Percentiles rank a stretch among this genome's conserved stretches.
Evolutionary conservation across 2,329 filamentous ascomycete genomes (phyloP).

Genomic region (Ascochyta viciae-villosae): DNA sequence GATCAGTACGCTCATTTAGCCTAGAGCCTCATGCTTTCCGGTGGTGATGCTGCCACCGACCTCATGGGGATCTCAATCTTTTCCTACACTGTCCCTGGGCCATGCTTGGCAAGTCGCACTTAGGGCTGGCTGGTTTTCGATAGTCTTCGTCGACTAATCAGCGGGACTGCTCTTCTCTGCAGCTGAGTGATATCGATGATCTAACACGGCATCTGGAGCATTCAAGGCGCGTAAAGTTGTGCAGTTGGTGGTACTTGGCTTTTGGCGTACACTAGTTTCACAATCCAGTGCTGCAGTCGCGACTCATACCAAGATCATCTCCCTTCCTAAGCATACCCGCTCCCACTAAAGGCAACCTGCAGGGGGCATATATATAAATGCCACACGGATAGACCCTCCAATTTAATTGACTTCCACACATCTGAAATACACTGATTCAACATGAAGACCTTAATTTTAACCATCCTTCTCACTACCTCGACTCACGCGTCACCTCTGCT

Average conservation of each 20-base stretch:
- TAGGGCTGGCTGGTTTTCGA: background rate
- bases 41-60: background rate
- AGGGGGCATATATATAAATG: background rate
- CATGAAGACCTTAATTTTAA: background rate
- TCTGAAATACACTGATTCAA: background rate
- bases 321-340: background rate
- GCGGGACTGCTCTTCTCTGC: too few species aligned
- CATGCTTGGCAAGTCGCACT: background rate
- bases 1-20: background rate
- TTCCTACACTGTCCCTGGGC: background rate
- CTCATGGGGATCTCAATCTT: background rate
- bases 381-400: too few species aligned
- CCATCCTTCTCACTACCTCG: background rate
- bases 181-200: too few species aligned
- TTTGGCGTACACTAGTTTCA: background rate
- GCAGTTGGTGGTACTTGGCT: too few species aligned
- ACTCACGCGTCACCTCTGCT: slow-evolving; percentile 1
- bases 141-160: too few species aligned
- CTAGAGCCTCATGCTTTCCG: background rate
- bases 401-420: too few species aligned
- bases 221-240: too few species aligned
- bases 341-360: background rate
- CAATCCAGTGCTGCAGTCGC: background rate
- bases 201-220: too few species aligned
- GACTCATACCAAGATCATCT: background rate